A percentile compares a stretch with the other conserved stretches of the same genome.
These are phyloP conservation scores for Nephelium lappaceum DNA, from an alignment of 345 rosid species.

Conservation along the genomic window DNA sequence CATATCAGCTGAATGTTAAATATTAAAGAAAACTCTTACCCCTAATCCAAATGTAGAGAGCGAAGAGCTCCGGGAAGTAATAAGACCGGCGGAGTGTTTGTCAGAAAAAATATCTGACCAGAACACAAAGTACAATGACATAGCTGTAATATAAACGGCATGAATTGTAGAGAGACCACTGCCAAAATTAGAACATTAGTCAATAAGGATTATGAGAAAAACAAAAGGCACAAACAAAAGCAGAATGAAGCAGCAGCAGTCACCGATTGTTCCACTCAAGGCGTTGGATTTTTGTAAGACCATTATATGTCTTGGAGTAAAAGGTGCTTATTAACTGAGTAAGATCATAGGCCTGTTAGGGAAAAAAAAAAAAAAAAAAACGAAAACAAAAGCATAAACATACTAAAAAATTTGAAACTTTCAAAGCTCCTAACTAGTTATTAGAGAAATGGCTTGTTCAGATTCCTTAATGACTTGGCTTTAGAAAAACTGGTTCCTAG, in stretches of 20 bases:
- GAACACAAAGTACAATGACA: conserved; percentile 74
- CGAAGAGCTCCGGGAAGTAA: conserved; percentile 63
- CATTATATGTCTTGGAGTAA: conserved; percentile 59
- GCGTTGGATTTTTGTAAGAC: conserved; percentile 61
- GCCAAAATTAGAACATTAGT: conserved; percentile 29
- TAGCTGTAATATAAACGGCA: conserved; percentile 59
- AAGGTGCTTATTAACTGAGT: conserved; percentile 55
- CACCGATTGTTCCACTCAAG: conserved; percentile 92
- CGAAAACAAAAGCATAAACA: no score
- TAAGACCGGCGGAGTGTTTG: conserved; percentile 34
- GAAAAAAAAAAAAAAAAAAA: neutral
- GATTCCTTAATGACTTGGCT: no score
- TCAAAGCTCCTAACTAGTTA: no score
- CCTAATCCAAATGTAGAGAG: conserved; percentile 75
- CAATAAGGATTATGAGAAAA: conserved; percentile 7
- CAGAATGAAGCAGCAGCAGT: conserved; percentile 21
- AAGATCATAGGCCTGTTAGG: conserved; percentile 66
- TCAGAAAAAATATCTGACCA: conserved; percentile 78
- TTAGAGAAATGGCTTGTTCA: no score
- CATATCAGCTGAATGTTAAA: neutral
- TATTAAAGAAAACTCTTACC: conserved; percentile 41
- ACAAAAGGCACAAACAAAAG: neutral
- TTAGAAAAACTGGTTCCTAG: no score
- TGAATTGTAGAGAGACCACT: conserved; percentile 84
- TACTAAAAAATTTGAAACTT: no score